A percentile compares a stretch with the other conserved stretches of the same genome.
These are phyloP conservation scores for Hydrangea macrophylla DNA, from an alignment of 148 eudicot genomes.

Conservation along the genomic window DNA sequence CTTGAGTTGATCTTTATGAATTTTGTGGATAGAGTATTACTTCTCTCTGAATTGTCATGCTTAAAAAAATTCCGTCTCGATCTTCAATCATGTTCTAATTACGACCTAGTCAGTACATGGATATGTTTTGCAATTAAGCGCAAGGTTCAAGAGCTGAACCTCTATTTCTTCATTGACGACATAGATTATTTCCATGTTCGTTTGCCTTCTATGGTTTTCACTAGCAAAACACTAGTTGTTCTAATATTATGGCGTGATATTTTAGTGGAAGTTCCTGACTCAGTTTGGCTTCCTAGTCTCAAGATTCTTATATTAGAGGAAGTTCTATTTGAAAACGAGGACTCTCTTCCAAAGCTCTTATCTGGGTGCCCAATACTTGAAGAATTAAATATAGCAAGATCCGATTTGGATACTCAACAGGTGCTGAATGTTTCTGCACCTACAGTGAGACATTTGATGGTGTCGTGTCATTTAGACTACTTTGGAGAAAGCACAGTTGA, in stretches of 20 bases:
- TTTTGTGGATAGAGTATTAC: background rate
- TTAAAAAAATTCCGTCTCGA: conserved; percentile 9
- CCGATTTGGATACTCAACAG: background rate
- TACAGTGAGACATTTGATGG: conserved; percentile 1
- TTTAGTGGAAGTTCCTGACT: background rate
- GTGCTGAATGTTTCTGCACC: conserved; percentile 1
- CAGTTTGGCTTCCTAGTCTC: conserved; percentile 26
- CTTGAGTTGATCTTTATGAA: background rate
- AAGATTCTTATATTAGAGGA: conserved; percentile 15
- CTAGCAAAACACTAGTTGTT: conserved; percentile 22
- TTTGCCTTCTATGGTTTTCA: conserved; percentile 9
- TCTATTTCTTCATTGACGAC: conserved; percentile 4
- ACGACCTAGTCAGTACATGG: no score
- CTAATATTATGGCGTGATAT: conserved; percentile 11
- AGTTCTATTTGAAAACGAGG: conserved; percentile 1
- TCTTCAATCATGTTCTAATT: background rate
- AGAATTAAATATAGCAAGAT: conserved; percentile 14
- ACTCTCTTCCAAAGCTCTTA: conserved; percentile 19
- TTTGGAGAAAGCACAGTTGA: background rate
- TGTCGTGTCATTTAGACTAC: background rate
- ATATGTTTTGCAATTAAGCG: no score
- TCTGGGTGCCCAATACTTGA: conserved; percentile 23
- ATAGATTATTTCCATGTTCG: background rate
- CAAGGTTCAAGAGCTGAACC: conserved; percentile 21
- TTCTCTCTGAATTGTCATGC: background rate